Base-by-base conservation (phyloP, 2,329 filamentous ascomycete genomes). In the Colletotrichum endophyticum region DNA sequence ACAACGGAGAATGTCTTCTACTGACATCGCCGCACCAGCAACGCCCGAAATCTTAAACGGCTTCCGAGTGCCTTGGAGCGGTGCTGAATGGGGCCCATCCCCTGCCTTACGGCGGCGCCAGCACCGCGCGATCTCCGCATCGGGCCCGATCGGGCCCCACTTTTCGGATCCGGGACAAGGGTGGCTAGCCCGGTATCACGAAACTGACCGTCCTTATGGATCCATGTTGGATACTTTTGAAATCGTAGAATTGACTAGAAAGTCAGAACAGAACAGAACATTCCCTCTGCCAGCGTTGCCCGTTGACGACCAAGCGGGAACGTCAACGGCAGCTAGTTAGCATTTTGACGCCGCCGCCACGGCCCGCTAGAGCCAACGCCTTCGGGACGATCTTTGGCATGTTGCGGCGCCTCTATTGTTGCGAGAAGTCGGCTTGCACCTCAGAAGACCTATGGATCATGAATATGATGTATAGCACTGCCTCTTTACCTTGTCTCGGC, bases 221-320 rank as follows among this genome's bases (percentile, higher is more conserved):
- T 5, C 39, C 2, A n/a, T 19, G 19, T 36, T 12, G 12, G 13
- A 8, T 19, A 39, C 36, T 39, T 8, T 39, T n/a, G 19, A 9
- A 22, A 22, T 49, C n/a, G 11, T 22, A 9, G n/a, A 22, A 49
- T 3, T 12, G 44, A 49, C 0, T 0, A 13, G n/a, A 19, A 22
- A 3, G 1, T 19, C 44, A 4, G n/a, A 22, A 3, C 0, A 12
- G 0, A 12, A 44, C 1, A 44, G 39, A 11, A n/a, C 0, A n/a
- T n/a, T n/a, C 3, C 39, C 3, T 4, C 19, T n/a, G 19, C 19
- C 1, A 44, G 19, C 1, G 5, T n/a, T n/a, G 19, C 39, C 19
- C 36, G 15, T 19, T 8, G 36, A 16, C 7, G 16, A 19, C 36
- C 36, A 39, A 39, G 36, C 8, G 36, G 36, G 36, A 19, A 8